A percentile compares a stretch with the other conserved stretches of the same genome.
phyloP scores from a whole-genome alignment of 805 yeast genomes.

The Candida sanyiensis region DNA sequence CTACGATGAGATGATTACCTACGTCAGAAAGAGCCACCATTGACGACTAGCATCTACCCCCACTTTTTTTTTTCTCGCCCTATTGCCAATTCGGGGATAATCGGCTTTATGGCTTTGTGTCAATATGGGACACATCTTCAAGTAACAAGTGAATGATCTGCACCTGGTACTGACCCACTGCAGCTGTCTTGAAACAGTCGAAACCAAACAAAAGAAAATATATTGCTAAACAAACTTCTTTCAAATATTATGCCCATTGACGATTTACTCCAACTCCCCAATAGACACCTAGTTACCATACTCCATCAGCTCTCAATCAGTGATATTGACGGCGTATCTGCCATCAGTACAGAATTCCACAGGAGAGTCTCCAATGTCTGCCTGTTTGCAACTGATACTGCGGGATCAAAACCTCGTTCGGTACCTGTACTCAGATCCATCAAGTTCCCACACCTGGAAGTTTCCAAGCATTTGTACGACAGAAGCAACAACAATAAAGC shows the following conservation, averaged over 20 bases:
- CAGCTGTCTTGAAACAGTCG: too few relatives aligned
- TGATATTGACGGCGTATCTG: background rate
- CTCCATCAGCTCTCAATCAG: background rate
- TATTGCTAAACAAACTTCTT: too few relatives aligned
- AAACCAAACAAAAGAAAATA: too few relatives aligned
- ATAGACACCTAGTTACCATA: background rate
- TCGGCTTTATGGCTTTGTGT: too few relatives aligned
- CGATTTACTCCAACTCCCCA: background rate
- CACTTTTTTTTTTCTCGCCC: too few relatives aligned
- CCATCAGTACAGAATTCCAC: background rate
- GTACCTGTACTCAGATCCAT: background rate
- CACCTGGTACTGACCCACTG: too few relatives aligned
- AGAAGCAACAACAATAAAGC: too few relatives aligned
- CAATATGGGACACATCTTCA: background rate
- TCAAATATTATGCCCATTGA: background rate
- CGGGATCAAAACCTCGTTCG: background rate
- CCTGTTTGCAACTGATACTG: background rate
- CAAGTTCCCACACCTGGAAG: background rate
- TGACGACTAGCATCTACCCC: too few relatives aligned
- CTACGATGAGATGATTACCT: slow-evolving; percentile 9
- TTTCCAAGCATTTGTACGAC: background rate
- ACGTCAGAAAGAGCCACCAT: slow-evolving; percentile 2
- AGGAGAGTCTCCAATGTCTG: background rate
- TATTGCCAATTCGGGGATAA: too few relatives aligned
- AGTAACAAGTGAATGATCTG: background rate